Percentiles rank a stretch among this genome's conserved stretches.
phyloP scores from a whole-genome alignment of 768 basidiomycete genomes.

The Coprinopsis cinerea region DNA sequence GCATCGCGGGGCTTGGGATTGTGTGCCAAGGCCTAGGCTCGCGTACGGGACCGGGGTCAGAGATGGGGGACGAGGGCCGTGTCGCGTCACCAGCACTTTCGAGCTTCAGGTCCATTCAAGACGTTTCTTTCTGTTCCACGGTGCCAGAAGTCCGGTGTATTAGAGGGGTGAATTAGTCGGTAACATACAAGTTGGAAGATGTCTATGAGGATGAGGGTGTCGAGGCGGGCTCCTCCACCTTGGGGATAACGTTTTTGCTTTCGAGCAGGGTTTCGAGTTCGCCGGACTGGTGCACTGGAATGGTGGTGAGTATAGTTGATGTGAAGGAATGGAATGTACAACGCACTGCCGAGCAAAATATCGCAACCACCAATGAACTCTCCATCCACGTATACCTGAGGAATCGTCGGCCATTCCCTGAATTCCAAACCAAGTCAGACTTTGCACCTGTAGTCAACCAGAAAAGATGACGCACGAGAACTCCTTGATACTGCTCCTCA shows the following conservation, averaged over 20 bases:
- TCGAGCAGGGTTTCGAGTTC: conserved; percentile 82
- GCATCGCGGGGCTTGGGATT: no score
- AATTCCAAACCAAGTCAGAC: background rate
- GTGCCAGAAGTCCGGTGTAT: no score
- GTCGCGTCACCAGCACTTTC: no score
- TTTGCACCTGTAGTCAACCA: background rate
- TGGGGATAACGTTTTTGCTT: conserved; percentile 64
- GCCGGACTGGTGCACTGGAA: conserved; percentile 90
- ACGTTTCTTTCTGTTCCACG: no score
- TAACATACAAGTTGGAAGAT: no score
- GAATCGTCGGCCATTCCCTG: conserved; percentile 98
- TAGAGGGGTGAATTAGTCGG: no score
- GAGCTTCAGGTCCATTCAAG: no score
- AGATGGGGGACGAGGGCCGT: no score
- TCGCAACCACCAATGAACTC: conserved; percentile 98
- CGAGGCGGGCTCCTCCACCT: conserved; percentile 22
- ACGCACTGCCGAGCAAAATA: conserved; percentile 85
- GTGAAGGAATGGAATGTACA: conserved; percentile 6
- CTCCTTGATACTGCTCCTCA: conserved; percentile 87
- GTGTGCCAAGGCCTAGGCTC: no score
- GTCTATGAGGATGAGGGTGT: background rate
- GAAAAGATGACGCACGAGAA: conserved; percentile 71
- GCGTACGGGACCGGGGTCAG: no score
- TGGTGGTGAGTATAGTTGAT: conserved; percentile 9
- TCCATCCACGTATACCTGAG: conserved; percentile 90